Evolutionary conservation across 441 rosid species (phyloP), one percentile per base, ranked within the genome.

Genomic region (Gossypium schwendimanii): DNA sequence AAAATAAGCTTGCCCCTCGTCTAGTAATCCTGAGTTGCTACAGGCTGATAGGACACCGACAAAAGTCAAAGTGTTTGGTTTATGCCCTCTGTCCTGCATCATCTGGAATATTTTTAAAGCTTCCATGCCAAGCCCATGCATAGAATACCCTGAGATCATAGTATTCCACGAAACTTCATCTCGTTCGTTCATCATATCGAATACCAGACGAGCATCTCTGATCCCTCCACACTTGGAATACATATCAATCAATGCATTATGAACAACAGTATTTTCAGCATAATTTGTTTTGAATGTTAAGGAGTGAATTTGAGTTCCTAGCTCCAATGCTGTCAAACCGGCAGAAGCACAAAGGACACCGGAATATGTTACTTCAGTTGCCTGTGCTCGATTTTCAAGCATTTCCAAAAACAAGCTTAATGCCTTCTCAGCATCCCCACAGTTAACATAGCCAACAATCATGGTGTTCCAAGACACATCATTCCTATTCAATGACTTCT

Each of bases 181-280:
- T 68, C 63, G 77, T 26, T 76, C 74, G 20, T 17, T 73, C 79
- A 91, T 79, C 81, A 41, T 76, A 53, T 85, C 83, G 83, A 95
- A 93, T 55, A 82, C 86, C 60, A 83, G 74, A 5, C 81, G 82
- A 12, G 97, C 91, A 63, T 83, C 84, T 67, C 78, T 74, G 72
- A 91, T 87, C 50, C 81, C 84, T 65, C 99, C 95, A 55, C 97
- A 92, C 82, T 92, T 92, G 47, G 99, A 93, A 78, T 93, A 93
- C 98, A 93, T 95, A 77, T 93, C 93, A 72, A 93, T 84, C 84
- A 95, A 78, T 57, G 95, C 87, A 85, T 92, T 95, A 23, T 79
- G 81, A 11, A 90, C 98, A 54, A 86, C 90, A 23, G 64, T 61
- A 52, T 81, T 73, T 63, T 83, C 79, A 54, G 84, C 85, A 74